A percentile compares a stretch with the other conserved stretches of the same genome.
Evolutionary conservation across 2,329 filamentous ascomycete genomes (phyloP).

Genomic region (Dothideomycetidae sp.): DNA sequence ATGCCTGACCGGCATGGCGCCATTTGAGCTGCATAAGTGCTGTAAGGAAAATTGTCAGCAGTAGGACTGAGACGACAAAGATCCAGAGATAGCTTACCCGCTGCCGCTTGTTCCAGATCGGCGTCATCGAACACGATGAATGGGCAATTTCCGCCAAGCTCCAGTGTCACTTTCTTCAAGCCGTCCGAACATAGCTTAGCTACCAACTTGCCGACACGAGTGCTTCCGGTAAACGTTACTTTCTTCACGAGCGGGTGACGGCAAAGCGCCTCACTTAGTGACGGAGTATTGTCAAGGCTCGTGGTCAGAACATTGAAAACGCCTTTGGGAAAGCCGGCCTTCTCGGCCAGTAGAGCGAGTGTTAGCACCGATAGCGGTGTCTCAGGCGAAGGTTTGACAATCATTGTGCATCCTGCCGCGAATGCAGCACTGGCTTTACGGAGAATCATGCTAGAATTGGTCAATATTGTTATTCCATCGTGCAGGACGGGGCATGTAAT

Average conservation of each 20-base stretch:
- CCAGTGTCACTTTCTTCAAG: slow-evolving; percentile 50
- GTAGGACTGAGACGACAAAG: background rate
- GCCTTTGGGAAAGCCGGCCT: slow-evolving; percentile 44
- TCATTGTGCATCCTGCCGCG: slow-evolving; percentile 60
- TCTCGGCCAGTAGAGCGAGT: slow-evolving; percentile 39
- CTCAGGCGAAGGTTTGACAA: slow-evolving; percentile 57
- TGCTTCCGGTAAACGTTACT: slow-evolving; percentile 47
- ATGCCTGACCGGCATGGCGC: slow-evolving; percentile 49
- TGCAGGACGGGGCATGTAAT: background rate
- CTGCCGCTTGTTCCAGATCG: slow-evolving; percentile 42
- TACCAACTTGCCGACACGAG: slow-evolving; percentile 47
- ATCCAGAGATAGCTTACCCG: slow-evolving; percentile 24
- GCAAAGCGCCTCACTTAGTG: slow-evolving; percentile 40
- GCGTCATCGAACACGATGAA: slow-evolving; percentile 52
- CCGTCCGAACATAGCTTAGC: slow-evolving; percentile 45
- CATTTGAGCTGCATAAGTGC: slow-evolving; percentile 38
- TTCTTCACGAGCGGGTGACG: slow-evolving; percentile 47
- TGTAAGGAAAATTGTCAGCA: slow-evolving; percentile 7
- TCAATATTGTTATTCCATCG: background rate
- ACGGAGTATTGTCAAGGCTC: slow-evolving; percentile 40
- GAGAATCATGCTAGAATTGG: slow-evolving; percentile 38
- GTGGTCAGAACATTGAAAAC: slow-evolving; percentile 49
- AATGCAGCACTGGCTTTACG: slow-evolving; percentile 54
- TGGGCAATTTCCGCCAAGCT: slow-evolving; percentile 51
- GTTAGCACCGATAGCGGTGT: slow-evolving; percentile 44